These are phyloP conservation scores for Trypanosoma vivax DNA, from an alignment of 208 protist species.

Conservation along the genomic window DNA sequence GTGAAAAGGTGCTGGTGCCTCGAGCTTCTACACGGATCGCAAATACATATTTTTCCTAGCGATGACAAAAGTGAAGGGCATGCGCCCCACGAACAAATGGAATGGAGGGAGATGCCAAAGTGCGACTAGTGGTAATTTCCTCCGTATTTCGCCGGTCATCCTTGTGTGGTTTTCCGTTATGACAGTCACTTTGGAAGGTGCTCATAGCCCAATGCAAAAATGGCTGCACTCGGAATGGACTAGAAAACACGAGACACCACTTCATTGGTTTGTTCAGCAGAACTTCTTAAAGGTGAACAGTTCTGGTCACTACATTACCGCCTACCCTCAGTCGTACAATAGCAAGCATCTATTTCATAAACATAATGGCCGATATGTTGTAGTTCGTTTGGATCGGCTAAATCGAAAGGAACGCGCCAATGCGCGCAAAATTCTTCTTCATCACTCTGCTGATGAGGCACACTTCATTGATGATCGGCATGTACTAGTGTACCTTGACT, in stretches of 20 bases:
- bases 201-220: slow-evolving; percentile 17
- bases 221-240: slow-evolving; percentile 12
- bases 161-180: no score
- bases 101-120: no score
- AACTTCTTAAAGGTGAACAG: background rate
- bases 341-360: background rate
- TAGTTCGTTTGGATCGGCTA: slow-evolving; percentile 15
- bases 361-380: slow-evolving; percentile 16
- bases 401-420: slow-evolving; percentile 1
- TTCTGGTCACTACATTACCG: background rate
- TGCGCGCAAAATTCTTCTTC: background rate
- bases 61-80: no score
- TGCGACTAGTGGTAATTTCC: no score
- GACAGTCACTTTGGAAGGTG: no score
- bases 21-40: no score
- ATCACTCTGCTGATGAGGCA: slow-evolving; percentile 18
- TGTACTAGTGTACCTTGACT: slow-evolving; percentile 44
- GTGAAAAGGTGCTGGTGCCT: no score
- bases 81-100: no score
- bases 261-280: slow-evolving; percentile 20
- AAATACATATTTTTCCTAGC: no score
- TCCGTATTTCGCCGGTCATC: no score
- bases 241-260: slow-evolving; percentile 9
- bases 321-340: background rate
- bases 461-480: slow-evolving; percentile 46